Evolutionary conservation across 225 moss, liverwort and hornwort genomes (phyloP), one percentile per base, ranked within the genome.

Genomic region (Asterella californica): DNA sequence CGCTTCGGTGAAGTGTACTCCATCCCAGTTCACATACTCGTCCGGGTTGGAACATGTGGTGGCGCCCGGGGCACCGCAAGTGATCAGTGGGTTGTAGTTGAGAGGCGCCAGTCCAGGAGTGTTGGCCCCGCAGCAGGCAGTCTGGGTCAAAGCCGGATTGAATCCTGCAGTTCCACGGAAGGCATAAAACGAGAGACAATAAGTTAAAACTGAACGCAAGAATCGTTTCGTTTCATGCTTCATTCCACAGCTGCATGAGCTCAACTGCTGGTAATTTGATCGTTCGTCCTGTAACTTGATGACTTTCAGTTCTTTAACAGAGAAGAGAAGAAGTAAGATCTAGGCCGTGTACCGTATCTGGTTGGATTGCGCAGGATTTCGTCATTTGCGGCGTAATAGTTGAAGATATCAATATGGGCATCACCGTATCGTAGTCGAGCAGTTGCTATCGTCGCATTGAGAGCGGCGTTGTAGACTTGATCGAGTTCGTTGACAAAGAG

Each of bases 11-110:
- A 79, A 81, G 42, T 94, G 93, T 27, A 83, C 67, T 0, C 91
- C 91, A 36, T 95, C 94, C 94, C 94, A 95, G n/a, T 80, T 81
- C 12, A 84, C 29, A 50, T 82, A 82, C 69, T 84, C 70, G 37
- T 82, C 33, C 29, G 87, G 87, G 48, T 87, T 75, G 22, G 76
- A 54, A 59, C 87, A 87, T 14, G 33, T 63, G 54, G 52, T 81
- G 25, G 81, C 76, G 1, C 79, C 68, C 8, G 45, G 1, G 9
- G 25, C 53, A 46, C 82, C 79, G 21, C 87, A 87, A 4, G 0
- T 4, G 2, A 81, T 17, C 0, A 70, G 4, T 0, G 45, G 64
- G 72, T 89, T 78, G 78, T 22, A 83, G 76, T 89, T 89, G 76
- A 85, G 87, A 10, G 57, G 7, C 27, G 89, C 90, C 4, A 87